phyloP scores from a whole-genome alignment of 2,329 filamentous ascomycete species.

The Colletotrichum lini region DNA sequence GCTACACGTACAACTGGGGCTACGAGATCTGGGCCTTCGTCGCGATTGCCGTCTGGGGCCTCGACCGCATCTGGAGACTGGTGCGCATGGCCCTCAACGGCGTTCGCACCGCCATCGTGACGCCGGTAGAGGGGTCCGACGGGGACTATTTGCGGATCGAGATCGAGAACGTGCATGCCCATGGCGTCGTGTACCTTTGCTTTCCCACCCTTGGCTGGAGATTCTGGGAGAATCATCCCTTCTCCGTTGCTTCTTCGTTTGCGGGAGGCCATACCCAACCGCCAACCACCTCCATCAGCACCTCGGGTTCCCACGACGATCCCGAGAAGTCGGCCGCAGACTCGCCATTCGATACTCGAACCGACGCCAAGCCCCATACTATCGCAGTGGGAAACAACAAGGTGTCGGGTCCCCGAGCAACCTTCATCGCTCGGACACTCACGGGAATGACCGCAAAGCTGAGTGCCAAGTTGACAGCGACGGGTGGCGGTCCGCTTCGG shows the following conservation, averaged over 20 bases:
- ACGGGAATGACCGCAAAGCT: conserved; percentile 46
- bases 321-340: neutral
- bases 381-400: too few relatives aligned
- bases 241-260: conserved; percentile 55
- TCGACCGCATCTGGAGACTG: conserved; percentile 61
- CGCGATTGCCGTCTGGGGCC: conserved; percentile 49
- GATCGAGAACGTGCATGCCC: conserved; percentile 58
- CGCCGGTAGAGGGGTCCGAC: conserved; percentile 12
- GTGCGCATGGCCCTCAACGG: conserved; percentile 56
- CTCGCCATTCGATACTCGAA: neutral
- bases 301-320: neutral
- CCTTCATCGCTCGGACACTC: conserved; percentile 47
- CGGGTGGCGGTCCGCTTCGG: conserved; percentile 1
- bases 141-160: conserved; percentile 46
- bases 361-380: too few relatives aligned
- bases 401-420: conserved; percentile 23
- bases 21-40: conserved; percentile 60
- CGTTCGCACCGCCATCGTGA: conserved; percentile 53
- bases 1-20: conserved; percentile 53
- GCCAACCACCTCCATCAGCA: too few relatives aligned
- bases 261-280: too few relatives aligned
- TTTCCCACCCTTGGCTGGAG: conserved; percentile 60
- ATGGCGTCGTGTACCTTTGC: conserved; percentile 60
- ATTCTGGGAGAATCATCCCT: conserved; percentile 69
- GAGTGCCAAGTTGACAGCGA: conserved; percentile 24